phyloP scores from a whole-genome alignment of 495 filamentous ascomycete species.

The Oidiodendron maius region DNA sequence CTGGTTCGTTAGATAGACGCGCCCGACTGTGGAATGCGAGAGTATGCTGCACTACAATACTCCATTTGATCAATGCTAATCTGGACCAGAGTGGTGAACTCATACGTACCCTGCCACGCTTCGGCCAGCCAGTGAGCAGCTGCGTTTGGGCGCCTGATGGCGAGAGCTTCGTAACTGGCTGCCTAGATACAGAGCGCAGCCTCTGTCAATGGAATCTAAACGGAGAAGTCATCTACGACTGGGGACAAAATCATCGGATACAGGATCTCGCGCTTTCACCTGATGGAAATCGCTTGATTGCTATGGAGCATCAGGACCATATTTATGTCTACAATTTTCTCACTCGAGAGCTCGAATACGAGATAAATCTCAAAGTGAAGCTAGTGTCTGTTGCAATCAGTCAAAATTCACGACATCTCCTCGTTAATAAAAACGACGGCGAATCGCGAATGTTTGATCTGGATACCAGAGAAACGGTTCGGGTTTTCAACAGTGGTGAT shows the following conservation, averaged over 20 bases:
- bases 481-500: constrained; percentile 62
- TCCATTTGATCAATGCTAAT: constrained; percentile 1
- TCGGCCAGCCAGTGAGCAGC: constrained; percentile 74
- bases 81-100: constrained; percentile 59
- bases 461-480: constrained; percentile 62
- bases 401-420: constrained; percentile 66
- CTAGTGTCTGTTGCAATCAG: constrained; percentile 77
- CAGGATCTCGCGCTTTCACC: constrained; percentile 77
- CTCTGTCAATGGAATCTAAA: constrained; percentile 64
- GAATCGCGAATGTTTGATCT: constrained; percentile 74
- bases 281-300: constrained; percentile 72
- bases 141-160: constrained; percentile 82
- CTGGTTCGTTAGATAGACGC: constrained; percentile 66
- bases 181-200: constrained; percentile 60
- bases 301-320: constrained; percentile 61
- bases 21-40: constrained; percentile 75
- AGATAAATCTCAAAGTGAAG: constrained; percentile 56
- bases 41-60: constrained; percentile 48
- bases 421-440: constrained; percentile 75
- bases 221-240: constrained; percentile 51
- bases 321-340: constrained; percentile 79
- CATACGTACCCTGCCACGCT: constrained; percentile 57
- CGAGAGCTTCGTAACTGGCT: constrained; percentile 72
- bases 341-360: constrained; percentile 67
- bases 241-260: constrained; percentile 67